Evolutionary conservation across 1,139 yeast species (phyloP), one percentile per base, ranked within the genome.

Genomic region (Hemisphaericaspora xylanilytica): DNA sequence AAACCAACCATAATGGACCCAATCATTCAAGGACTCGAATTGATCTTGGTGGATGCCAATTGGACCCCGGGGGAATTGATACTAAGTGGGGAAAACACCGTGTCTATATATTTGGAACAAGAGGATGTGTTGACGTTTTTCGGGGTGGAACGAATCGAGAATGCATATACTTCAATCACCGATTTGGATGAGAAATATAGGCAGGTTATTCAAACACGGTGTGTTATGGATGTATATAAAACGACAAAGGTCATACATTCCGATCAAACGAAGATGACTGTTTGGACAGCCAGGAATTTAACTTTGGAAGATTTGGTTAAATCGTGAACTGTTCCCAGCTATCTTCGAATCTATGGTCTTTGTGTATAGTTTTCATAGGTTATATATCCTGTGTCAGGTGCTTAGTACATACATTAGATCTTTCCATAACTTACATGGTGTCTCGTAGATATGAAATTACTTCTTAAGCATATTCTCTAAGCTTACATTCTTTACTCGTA

Each of bases 1-100:
- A 35, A 35, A 20, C 31, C 33, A 3, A 6, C 15, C 10, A 28
- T 31, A 12, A 24, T 34, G 38, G 41, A 39, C 21, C 39, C 39
- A 3, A 15, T 35, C 9, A 20, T 30, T 10, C 32, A 25, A 9
- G 35, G 32, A 5, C 20, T 38, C 12, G 42, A 36, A 29, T 31
- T 39, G 26, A 31, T 26, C 9, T 36, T 39, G 26, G 22, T 27
- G 4, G 35, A 26, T 26, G 22, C 15, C 5, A 27, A 15, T 4
- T 15, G 30, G 21, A n/a, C 32, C 6, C 14, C 14, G 12, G 33
- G 6, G 12, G 33, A n/a, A 29, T 24, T 24, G 12, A 20, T 28
- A 9, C 13, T 29, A 9, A 20, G 16, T 27, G 38, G 35, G 4
- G 11, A n/a, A 16, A 35, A 39, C 15, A 27, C 33, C 11, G 27